These are phyloP conservation scores for Euphorbia peplus DNA, from an alignment of 345 rosid genomes.

Conservation along the genomic window DNA sequence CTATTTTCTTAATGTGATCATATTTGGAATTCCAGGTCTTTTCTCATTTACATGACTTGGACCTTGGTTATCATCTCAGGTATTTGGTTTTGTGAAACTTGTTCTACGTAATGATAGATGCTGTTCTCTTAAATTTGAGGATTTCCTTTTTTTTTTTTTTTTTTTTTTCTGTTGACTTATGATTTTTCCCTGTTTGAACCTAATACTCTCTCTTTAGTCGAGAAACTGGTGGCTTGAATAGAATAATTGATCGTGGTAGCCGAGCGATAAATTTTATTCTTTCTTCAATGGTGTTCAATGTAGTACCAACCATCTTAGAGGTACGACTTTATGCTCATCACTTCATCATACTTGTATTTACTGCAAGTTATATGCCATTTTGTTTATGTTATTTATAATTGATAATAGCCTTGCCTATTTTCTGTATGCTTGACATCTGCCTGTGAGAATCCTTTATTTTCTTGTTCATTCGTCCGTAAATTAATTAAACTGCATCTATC, in stretches of 20 bases:
- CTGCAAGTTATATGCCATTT: slow-evolving; percentile 3
- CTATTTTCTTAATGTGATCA: background rate
- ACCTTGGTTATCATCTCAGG: slow-evolving; percentile 91
- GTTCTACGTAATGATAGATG: background rate
- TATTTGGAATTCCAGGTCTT: slow-evolving; percentile 54
- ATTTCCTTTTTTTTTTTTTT: too few species aligned
- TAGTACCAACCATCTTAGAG: slow-evolving; percentile 78
- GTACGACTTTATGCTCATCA: slow-evolving; percentile 35
- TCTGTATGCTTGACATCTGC: background rate
- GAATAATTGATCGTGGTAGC: slow-evolving; percentile 97
- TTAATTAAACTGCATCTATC: too few species aligned
- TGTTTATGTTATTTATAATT: slow-evolving; percentile 3
- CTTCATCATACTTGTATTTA: slow-evolving; percentile 14
- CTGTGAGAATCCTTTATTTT: background rate
- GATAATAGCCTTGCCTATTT: background rate
- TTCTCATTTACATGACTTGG: slow-evolving; percentile 91
- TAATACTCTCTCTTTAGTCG: slow-evolving; percentile 51
- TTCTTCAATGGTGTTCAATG: slow-evolving; percentile 26
- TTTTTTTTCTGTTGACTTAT: background rate
- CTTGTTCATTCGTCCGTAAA: too few species aligned
- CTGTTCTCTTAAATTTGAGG: background rate
- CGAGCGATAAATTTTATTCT: slow-evolving; percentile 57
- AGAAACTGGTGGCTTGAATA: slow-evolving; percentile 92
- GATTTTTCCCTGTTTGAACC: slow-evolving; percentile 14
- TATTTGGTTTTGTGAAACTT: slow-evolving; percentile 15